These are phyloP conservation scores for Tricholoma sp. DNA, from an alignment of 768 basidiomycete genomes.

Conservation along the genomic window DNA sequence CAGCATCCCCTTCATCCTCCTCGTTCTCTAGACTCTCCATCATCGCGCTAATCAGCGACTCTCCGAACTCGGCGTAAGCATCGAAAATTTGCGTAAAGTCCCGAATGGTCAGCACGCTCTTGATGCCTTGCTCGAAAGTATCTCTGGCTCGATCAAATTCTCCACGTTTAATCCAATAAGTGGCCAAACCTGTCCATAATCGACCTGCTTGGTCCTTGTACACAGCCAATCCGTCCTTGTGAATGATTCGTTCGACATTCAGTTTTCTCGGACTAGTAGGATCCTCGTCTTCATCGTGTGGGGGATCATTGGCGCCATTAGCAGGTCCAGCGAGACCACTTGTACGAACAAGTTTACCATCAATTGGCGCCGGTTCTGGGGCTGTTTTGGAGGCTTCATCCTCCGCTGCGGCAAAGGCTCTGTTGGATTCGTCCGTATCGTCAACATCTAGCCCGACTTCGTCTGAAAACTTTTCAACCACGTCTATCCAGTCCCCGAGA, in stretches of 20 bases:
- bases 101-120: constrained; percentile 82
- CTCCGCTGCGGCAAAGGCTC: constrained; percentile 42
- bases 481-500: constrained; percentile 86
- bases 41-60: constrained; percentile 82
- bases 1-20: constrained; percentile 73
- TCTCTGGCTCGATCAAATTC: constrained; percentile 89
- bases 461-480: constrained; percentile 86
- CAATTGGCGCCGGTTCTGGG: constrained; percentile 39
- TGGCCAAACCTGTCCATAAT: constrained; percentile 93
- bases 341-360: constrained; percentile 66
- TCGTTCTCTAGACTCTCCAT: constrained; percentile 83
- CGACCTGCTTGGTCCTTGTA: constrained; percentile 98
- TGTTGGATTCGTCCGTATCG: constrained; percentile 59
- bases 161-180: constrained; percentile 96
- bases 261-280: constrained; percentile 63
- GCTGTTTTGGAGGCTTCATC: constrained; percentile 27
- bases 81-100: constrained; percentile 99
- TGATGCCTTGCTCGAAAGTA: constrained; percentile 86
- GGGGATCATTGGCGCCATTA: constrained; percentile 36
- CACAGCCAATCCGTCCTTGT: constrained; percentile 77
- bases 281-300: constrained; percentile 83
- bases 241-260: constrained; percentile 83
- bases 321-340: constrained; percentile 59
- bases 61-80: constrained; percentile 91
- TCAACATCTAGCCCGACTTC: constrained; percentile 88